Conservation (phyloP, 2,329 filamentous ascomycete species). For the Apiospora kogelbergensis region DNA sequence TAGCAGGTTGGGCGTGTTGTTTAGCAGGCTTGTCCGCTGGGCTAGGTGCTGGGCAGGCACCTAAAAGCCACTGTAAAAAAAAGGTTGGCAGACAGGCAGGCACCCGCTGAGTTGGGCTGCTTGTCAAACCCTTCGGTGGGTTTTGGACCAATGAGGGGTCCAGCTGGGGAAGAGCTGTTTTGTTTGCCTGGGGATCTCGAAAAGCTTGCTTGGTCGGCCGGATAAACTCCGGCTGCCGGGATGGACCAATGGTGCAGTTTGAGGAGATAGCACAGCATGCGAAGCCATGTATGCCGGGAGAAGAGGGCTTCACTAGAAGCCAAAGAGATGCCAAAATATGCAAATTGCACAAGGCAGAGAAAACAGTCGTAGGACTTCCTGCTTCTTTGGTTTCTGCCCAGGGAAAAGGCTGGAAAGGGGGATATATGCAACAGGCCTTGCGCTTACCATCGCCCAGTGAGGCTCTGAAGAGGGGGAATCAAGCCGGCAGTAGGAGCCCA, state of each 20-base stretch:
- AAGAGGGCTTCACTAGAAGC: neutral
- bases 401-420: neutral
- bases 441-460: conserved; percentile 8
- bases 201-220: neutral
- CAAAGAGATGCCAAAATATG: neutral
- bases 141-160: conserved; percentile 1
- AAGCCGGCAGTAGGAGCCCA: conserved; percentile 10
- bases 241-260: conserved; percentile 9
- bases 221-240: conserved; percentile 13
- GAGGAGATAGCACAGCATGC: conserved; percentile 11
- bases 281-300: neutral
- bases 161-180: neutral
- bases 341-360: neutral
- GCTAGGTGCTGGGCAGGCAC: neutral
- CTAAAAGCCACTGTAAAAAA: neutral
- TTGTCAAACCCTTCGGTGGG: neutral
- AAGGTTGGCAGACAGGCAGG: neutral
- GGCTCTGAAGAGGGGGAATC: conserved; percentile 6
- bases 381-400: neutral
- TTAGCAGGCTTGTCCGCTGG: neutral
- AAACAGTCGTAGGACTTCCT: neutral
- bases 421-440: conserved; percentile 10
- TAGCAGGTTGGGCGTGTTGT: neutral
- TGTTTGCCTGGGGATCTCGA: neutral
- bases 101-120: neutral